Evolutionary conservation across 2,329 filamentous ascomycete genomes (phyloP).

Genomic region (Kalaharituber pfeilii): DNA sequence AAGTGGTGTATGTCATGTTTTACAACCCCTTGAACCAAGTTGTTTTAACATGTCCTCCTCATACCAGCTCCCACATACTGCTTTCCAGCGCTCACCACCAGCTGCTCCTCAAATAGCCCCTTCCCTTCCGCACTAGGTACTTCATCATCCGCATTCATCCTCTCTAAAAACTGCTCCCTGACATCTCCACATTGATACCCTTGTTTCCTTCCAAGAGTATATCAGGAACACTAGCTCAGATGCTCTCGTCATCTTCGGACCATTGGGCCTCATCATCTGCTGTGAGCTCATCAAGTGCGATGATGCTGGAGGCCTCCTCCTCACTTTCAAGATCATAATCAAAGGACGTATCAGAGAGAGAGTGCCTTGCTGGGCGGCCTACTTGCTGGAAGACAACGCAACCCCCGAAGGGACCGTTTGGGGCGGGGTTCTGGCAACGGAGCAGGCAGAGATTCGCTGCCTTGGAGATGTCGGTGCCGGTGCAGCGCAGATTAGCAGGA

Average conservation of each 20-base stretch:
- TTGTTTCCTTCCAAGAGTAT: not conserved
- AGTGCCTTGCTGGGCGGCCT: constrained; percentile 24
- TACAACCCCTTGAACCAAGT: no score
- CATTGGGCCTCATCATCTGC: not conserved
- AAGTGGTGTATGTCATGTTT: no score
- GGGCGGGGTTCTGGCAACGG: constrained; percentile 41
- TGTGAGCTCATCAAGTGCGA: not conserved
- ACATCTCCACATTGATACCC: not conserved
- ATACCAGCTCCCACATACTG: not conserved
- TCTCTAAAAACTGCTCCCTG: not conserved
- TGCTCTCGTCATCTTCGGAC: not conserved
- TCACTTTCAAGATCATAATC: not conserved
- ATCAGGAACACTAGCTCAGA: not conserved
- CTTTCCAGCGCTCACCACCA: not conserved
- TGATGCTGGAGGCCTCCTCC: not conserved
- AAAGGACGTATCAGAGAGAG: not conserved
- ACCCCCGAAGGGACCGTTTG: constrained; percentile 40
- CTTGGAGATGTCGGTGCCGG: constrained; percentile 29
- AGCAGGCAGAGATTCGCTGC: constrained; percentile 34
- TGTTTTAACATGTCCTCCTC: not conserved
- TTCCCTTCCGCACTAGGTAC: not conserved
- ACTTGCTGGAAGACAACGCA: constrained; percentile 37
- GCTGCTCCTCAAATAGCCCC: not conserved
- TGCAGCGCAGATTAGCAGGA: constrained; percentile 29
- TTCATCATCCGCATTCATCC: not conserved